Evolutionary conservation across 148 eudicot species (phyloP).

Genomic region (Vaccinium darrowii): DNA sequence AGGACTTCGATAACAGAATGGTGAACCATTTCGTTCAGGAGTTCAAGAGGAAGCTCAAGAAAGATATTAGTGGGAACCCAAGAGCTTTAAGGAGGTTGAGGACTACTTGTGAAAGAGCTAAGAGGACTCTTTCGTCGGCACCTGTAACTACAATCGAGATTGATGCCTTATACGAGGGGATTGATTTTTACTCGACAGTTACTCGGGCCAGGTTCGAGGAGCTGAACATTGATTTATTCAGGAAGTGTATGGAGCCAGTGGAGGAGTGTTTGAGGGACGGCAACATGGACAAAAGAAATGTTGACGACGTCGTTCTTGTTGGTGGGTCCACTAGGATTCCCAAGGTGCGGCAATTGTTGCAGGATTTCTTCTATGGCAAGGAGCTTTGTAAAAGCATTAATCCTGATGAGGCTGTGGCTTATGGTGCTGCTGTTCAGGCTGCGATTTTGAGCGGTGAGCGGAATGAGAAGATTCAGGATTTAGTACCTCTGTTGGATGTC

Average conservation of each 20-base stretch:
- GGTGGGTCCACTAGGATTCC: constrained; percentile 8
- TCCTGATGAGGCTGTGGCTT: constrained; percentile 7
- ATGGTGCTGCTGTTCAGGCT: background rate
- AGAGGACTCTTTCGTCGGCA: background rate
- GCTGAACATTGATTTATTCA: no score
- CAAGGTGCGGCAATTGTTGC: background rate
- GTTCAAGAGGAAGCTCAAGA: no score
- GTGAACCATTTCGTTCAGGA: no score
- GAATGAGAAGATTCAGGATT: background rate
- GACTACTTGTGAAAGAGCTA: no score
- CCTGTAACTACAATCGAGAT: background rate
- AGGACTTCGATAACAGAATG: no score
- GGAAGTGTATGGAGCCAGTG: background rate
- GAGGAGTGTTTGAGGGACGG: background rate
- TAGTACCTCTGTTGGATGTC: background rate
- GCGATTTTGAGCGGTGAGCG: background rate
- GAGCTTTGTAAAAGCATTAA: background rate
- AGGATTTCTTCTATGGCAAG: constrained; percentile 6
- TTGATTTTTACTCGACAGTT: background rate
- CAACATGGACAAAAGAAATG: background rate
- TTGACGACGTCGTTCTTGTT: background rate
- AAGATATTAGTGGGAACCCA: no score
- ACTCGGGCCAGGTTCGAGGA: background rate
- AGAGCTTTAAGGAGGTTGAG: no score
- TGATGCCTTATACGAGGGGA: background rate